phyloP scores from a whole-genome alignment of 179 eudicot genomes.

The Monotropa hypopitys region DNA sequence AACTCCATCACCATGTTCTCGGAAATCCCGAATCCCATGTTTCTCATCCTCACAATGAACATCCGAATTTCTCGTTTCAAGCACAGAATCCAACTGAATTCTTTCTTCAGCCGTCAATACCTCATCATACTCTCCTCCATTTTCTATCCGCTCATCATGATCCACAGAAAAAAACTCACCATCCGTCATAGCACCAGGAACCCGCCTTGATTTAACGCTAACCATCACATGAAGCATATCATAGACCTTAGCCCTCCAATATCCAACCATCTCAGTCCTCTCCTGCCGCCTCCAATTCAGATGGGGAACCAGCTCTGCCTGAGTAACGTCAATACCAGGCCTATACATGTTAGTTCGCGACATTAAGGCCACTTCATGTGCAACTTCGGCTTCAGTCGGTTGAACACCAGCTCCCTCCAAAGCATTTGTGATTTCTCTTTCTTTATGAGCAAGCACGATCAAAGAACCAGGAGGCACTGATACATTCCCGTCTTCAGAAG shows the following conservation, averaged over 20 bases:
- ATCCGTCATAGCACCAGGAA: constrained; percentile 95
- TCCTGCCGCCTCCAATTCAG: constrained; percentile 78
- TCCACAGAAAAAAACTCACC: constrained; percentile 66
- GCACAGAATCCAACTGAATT: constrained; percentile 73
- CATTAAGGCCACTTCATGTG: constrained; percentile 74
- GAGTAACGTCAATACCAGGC: constrained; percentile 82
- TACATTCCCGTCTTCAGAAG: constrained; percentile 45
- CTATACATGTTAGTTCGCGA: constrained; percentile 75
- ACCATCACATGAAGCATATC: constrained; percentile 83
- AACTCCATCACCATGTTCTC: constrained; percentile 26
- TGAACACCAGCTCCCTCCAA: constrained; percentile 87
- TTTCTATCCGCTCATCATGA: constrained; percentile 38
- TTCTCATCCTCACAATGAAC: constrained; percentile 46
- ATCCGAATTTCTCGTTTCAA: constrained; percentile 48
- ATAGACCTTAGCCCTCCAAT: constrained; percentile 79
- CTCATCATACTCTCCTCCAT: constrained; percentile 53
- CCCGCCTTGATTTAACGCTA: constrained; percentile 79
- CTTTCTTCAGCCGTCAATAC: constrained; percentile 74
- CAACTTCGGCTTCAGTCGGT: constrained; percentile 71
- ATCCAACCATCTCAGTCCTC: constrained; percentile 63
- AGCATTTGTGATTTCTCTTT: constrained; percentile 72
- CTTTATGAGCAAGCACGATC: constrained; percentile 64
- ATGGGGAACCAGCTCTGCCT: constrained; percentile 72
- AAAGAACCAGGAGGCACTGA: constrained; percentile 67
- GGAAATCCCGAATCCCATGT: constrained; percentile 31